phyloP scores from a whole-genome alignment of 2,329 filamentous ascomycete species.

The Ascochyta pisi region DNA sequence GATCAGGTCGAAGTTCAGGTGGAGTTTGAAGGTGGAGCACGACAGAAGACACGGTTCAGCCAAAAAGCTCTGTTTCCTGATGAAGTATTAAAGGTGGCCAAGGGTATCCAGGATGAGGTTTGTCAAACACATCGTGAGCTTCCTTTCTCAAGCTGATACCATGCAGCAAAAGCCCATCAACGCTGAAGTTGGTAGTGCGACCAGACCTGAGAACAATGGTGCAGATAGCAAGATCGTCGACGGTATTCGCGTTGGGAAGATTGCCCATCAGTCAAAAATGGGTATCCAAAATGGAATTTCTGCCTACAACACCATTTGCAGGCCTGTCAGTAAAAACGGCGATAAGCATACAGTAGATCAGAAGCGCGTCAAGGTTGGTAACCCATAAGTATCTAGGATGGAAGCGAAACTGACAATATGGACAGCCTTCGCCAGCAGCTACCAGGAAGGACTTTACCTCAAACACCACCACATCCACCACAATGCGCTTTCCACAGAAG shows the following conservation, averaged over 20 bases:
- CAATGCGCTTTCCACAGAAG: not conserved
- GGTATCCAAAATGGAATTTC: not conserved
- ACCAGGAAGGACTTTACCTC: not conserved
- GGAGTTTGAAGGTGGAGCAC: not conserved
- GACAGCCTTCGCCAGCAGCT: not conserved
- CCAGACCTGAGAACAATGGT: no score
- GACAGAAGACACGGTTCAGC: not conserved
- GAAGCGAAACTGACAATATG: not conserved
- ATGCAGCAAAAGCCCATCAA: not conserved
- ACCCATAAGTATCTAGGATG: not conserved
- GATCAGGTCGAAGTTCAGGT: not conserved
- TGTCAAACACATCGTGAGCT: not conserved
- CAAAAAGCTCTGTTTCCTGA: not conserved
- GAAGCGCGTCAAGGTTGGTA: not conserved
- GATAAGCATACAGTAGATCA: not conserved
- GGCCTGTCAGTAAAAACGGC: not conserved
- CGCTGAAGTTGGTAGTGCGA: not conserved
- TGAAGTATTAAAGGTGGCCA: not conserved
- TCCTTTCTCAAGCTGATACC: not conserved
- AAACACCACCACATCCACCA: not conserved
- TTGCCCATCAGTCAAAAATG: not conserved
- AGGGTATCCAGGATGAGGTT: not conserved
- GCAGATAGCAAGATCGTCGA: not conserved
- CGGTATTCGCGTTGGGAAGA: not conserved
- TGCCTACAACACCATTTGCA: not conserved